Evolutionary conservation across 306 rosid genomes (phyloP), one percentile per base, ranked within the genome.

Genomic region (Glycyrrhiza uralensis): DNA sequence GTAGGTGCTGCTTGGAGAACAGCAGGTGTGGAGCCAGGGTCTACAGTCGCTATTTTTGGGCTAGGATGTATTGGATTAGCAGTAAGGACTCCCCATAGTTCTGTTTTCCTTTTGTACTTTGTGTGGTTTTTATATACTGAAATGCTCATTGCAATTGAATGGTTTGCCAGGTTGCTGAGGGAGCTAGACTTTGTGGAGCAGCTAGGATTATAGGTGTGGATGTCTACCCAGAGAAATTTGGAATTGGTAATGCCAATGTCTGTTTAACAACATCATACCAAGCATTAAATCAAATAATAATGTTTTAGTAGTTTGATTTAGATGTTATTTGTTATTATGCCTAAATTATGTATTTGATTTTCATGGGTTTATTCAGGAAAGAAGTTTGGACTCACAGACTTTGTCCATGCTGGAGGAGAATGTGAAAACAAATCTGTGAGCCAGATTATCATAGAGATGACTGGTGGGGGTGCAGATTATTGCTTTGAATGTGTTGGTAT

Each of bases 1-100:
- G 89, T 90, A 24, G 98, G 98, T 28, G 98, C 98, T 57, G 94
- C 97, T 47, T 93, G 98, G 97, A 86, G 41, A 83, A 64, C 92
- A 20, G 97, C 98, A 50, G 69, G 76, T n/a, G 96, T 93, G 70
- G 88, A 90, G 75, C 69, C 81, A 63, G 96, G 97, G 19, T 86
- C 96, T 10, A 85, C 92, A 9, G 92, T 93, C 5, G 98, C 84
- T 7, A 82, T 93, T 56, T 93, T 93, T 79, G 96, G 98, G 18
- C 80, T 93, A 0, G 96, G 98, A 45, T 76, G 88, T 14, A 90
- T 93, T 82, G 97, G 97, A 64, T 87, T 90, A 72, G 93, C 98
- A 13, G 96, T 93, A 84, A 22, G 93, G 18, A 52, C 20, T 52
- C 26, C 15, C n/a, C 32, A 71, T 20, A 13, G 20, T 26, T 64